Base-by-base conservation (phyloP, 371 early-diverging fungal genomes). In the Lichtheimia ornata region DNA sequence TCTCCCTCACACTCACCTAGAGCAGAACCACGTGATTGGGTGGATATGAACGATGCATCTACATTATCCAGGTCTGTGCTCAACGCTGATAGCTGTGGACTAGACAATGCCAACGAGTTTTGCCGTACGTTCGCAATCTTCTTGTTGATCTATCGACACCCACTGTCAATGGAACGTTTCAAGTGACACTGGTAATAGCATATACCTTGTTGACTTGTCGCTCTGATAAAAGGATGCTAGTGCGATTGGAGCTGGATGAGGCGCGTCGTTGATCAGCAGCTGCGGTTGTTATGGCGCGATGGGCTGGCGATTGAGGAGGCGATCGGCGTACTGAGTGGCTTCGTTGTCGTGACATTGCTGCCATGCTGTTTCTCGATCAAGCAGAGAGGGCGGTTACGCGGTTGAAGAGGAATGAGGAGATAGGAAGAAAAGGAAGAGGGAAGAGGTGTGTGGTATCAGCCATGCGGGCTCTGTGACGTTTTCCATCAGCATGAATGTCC, bases 171-270 rank as follows among this genome's bases (percentile, higher is more conserved):
- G 24, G 43, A n/a, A 35, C 11, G 11, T 0, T 11, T 9, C 9
- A 11, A 11, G 4, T 35, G 35, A 35, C 35, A 9, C 9, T 5
- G n/a, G 13, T 53, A 50, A 11, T 22, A 45, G 14, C 30, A 58
- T 6, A n/a, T 69, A 79, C 79, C 67, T 70, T 72, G 55, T 70
- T 76, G 30, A 79, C 58, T 56, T 79, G 74, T 50, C 65, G 65
- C 56, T 72, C 73, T 52, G 79, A 74, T 24, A 79, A 56, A 9
- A 79, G 57, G 20, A 70, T 52, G 40, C 71, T 67, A 4, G 57
- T 47, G 14, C 68, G 41, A 47, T 62, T 67, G 27, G 53, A 42
- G 27, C 61, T 63, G 12, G 52, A 28, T 17, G 62, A 47, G 14
- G 47, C 18, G 4, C 60, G 54, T 53, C 61, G 57, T 49, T 59